phyloP scores from a whole-genome alignment of 805 yeast genomes.

The Barnettozyma californica region DNA sequence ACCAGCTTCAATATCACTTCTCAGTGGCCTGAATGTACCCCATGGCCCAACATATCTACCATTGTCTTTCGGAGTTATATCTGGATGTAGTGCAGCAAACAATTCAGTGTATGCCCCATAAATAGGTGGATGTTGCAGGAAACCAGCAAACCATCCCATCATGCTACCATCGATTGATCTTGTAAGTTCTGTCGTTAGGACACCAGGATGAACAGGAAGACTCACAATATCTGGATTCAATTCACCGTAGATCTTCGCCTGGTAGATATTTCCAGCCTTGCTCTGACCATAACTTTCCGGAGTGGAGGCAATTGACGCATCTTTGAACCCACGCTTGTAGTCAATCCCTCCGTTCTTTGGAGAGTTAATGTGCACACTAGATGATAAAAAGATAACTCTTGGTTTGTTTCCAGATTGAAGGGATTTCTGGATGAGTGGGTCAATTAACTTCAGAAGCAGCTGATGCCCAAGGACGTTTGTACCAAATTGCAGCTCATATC shows the following conservation, averaged over 20 bases:
- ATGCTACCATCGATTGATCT: conserved; percentile 16
- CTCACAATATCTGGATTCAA: conserved; percentile 30
- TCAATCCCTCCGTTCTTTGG: conserved; percentile 27
- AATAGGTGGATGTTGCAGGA: not conserved
- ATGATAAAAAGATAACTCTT: conserved; percentile 42
- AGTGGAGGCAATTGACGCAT: conserved; percentile 8
- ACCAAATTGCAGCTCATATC: conserved; percentile 41
- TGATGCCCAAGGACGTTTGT: conserved; percentile 44
- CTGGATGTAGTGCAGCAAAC: conserved; percentile 38
- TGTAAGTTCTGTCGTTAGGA: conserved; percentile 30
- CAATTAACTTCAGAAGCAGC: conserved; percentile 34
- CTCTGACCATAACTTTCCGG: conserved; percentile 32
- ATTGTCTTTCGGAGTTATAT: conserved; percentile 27
- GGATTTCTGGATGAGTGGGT: conserved; percentile 33
- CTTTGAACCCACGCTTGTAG: conserved; percentile 28
- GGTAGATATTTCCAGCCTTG: conserved; percentile 36
- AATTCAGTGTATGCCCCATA: conserved; percentile 42
- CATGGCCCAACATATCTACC: conserved; percentile 38
- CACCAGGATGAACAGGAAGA: conserved; percentile 38
- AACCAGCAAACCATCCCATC: not conserved
- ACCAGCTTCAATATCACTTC: conserved; percentile 33
- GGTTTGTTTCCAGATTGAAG: conserved; percentile 17
- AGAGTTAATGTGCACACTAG: conserved; percentile 32
- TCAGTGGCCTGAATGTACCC: conserved; percentile 34
- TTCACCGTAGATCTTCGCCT: conserved; percentile 32